Evolutionary conservation across 805 yeast genomes (phyloP).

Genomic region (Ogataea salicorniae): DNA sequence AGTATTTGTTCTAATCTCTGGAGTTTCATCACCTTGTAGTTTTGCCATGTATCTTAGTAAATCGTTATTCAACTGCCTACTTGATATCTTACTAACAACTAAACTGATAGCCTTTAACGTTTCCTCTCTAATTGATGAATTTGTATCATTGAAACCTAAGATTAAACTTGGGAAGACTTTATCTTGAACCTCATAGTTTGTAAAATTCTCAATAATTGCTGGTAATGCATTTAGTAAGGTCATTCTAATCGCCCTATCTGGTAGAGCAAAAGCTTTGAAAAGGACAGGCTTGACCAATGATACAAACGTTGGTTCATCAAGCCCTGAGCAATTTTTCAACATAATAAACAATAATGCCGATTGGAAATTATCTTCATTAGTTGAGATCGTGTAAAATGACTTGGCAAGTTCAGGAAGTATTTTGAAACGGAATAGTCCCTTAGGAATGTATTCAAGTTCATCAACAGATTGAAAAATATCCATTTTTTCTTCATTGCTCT

Average conservation of each 20-base stretch:
- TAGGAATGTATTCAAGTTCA: constrained; percentile 34
- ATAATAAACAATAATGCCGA: constrained; percentile 36
- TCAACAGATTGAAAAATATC: constrained; percentile 36
- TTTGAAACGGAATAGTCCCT: constrained; percentile 51
- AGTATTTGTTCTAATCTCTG: constrained; percentile 75
- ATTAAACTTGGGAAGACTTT: constrained; percentile 62
- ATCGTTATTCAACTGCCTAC: constrained; percentile 83
- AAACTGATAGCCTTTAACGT: constrained; percentile 60
- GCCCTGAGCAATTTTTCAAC: constrained; percentile 28
- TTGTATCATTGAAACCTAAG: constrained; percentile 85
- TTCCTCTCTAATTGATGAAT: constrained; percentile 71
- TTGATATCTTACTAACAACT: constrained; percentile 61
- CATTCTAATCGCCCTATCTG: constrained; percentile 76
- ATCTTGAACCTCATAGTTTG: constrained; percentile 59
- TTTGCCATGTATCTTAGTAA: constrained; percentile 75
- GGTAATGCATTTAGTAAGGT: constrained; percentile 64
- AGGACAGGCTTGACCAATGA: constrained; percentile 53
- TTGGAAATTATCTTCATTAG: constrained; percentile 20
- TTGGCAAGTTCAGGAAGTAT: constrained; percentile 66
- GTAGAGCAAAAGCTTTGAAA: constrained; percentile 53
- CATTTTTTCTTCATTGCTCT: constrained; percentile 49
- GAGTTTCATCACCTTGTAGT: constrained; percentile 69
- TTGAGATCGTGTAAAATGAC: constrained; percentile 32
- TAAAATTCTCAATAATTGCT: constrained; percentile 42
- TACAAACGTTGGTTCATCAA: constrained; percentile 32